Evolutionary conservation across 2,329 filamentous ascomycete species (phyloP), one percentile per base, ranked within the genome.

Genomic region (Aspergillus hiratsukae): DNA sequence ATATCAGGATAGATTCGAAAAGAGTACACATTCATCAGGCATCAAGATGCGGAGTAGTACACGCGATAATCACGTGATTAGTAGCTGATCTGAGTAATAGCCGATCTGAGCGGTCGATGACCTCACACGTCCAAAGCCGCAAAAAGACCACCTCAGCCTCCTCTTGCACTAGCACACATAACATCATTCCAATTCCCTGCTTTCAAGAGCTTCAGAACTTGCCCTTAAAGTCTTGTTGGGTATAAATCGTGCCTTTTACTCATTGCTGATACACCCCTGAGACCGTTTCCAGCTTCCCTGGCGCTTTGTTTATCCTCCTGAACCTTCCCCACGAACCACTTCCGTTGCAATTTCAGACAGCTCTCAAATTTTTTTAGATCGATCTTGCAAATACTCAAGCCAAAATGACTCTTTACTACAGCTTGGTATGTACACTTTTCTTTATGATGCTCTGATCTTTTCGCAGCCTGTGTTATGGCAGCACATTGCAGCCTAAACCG

Each of bases 141-240:
- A 64, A 63, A 69, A 94, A 90, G 90, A 94, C 69, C 95, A 95
- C 78, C 75, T 89, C 73, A 84, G 93, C 58, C 63, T 60, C 58
- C 53, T 55, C 40, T 48, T 46, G 31, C 52, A 35, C 49, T 23
- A 29, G 19, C 23, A 35, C 45, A 31, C 50, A 45, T 28, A 28
- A 35, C 49, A 37, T 35, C 37, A 35, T 28, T 31, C 27, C 43
- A 27, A 40, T 48, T 29, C 4, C 17, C 49, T 40, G 28, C 14
- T 35, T 51, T 29, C 3, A 51, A 28, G 23, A 23, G 35, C 29
- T 27, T 25, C 28, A 19, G 14, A 14, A 29, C 31, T 21, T 50
- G 19, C 23, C 5, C 35, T 54, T 27, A 17, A 14, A 17, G 46
- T 10, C 31, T 53, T 51, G 43, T 41, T 55, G 50, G 55, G 31